Evolutionary conservation across 495 filamentous ascomycete species (phyloP), one percentile per base, ranked within the genome.

Genomic region (Parathielavia appendiculata): DNA sequence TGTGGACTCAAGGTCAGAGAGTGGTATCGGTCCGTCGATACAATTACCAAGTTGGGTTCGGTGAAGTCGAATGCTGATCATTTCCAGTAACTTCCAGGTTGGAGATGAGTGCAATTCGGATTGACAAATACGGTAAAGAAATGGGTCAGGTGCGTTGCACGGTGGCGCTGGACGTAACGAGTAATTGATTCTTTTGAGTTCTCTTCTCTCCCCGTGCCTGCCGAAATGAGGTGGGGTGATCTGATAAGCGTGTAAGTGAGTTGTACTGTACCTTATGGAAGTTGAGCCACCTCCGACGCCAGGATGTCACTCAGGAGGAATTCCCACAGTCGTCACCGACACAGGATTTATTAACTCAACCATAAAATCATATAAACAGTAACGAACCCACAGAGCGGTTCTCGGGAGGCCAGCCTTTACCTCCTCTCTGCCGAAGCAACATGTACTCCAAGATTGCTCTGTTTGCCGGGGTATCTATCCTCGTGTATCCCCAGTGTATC

Each of bases 111-210:
- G 12, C 17, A 16, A 26, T 13, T 32, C 22, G 45, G 8, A 16
- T 0, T 32, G 9, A 16, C 46, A 0, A 34, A 30, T 30, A 30
- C 2, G 26, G 26, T 30, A 30, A 2, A 3, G 26, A 19, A 11
- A 0, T 2, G 12, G 30, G 43, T 49, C 32, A 56, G 54, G 54
- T 50, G 39, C n/a, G 9, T 1, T 11, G 4, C 23, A 34, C 47
- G 10, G 55, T 49, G 46, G 46, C 38, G 46, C 19, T 43, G 51
- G 46, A 57, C 45, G 55, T 57, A 46, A 57, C 36, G 23, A 17
- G 19, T 13, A 45, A 47, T 38, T 35, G n/a, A 11, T n/a, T 39
- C 34, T 48, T 40, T 30, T 14, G n/a, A 19, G 4, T 11, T 11
- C 6, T 20, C 9, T 36, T 1, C 14, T 7, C 8, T 8, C 35